A percentile compares a stretch with the other conserved stretches of the same genome.
Conservation (phyloP, 2,329 filamentous ascomycete genomes). For the Clarireedia sp. region DNA sequence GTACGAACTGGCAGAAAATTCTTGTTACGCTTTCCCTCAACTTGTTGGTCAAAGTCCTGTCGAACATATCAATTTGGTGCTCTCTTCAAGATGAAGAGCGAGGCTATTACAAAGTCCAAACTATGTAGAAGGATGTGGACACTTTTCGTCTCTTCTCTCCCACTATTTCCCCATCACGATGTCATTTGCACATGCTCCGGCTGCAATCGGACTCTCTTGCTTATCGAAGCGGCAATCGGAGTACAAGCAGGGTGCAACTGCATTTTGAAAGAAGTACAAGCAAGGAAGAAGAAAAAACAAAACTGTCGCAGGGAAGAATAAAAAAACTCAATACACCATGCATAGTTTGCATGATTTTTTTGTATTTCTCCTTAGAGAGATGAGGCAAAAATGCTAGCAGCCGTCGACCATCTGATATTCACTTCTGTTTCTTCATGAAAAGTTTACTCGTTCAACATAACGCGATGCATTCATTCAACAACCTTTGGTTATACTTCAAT, state of each 20-base stretch:
- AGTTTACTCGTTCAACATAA: neutral
- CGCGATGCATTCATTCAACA: slow-evolving; percentile 1
- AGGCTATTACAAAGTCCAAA: neutral
- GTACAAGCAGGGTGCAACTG: slow-evolving; percentile 5
- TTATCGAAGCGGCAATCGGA: slow-evolving; percentile 26
- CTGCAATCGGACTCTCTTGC: slow-evolving; percentile 13
- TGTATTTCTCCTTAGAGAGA: neutral
- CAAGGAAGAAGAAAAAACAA: neutral
- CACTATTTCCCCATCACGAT: slow-evolving; percentile 1
- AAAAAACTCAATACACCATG: neutral
- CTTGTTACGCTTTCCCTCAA: slow-evolving; percentile 9
- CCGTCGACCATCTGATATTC: neutral
- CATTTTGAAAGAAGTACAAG: slow-evolving; percentile 2
- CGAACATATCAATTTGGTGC: neutral
- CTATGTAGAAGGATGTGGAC: neutral
- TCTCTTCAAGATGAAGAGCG: neutral
- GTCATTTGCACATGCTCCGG: slow-evolving; percentile 11
- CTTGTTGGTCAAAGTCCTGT: neutral
- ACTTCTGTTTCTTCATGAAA: neutral
- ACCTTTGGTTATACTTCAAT: slow-evolving; percentile 10
- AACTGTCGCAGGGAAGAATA: neutral
- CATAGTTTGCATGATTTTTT: neutral
- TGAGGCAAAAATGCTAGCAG: neutral
- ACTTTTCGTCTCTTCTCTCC: neutral
- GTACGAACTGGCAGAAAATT: slow-evolving; percentile 20